Percentiles rank a stretch among this genome's conserved stretches.
These are phyloP conservation scores for Penicillium sp. DNA, from an alignment of 2,329 filamentous ascomycete species.

Conservation along the genomic window DNA sequence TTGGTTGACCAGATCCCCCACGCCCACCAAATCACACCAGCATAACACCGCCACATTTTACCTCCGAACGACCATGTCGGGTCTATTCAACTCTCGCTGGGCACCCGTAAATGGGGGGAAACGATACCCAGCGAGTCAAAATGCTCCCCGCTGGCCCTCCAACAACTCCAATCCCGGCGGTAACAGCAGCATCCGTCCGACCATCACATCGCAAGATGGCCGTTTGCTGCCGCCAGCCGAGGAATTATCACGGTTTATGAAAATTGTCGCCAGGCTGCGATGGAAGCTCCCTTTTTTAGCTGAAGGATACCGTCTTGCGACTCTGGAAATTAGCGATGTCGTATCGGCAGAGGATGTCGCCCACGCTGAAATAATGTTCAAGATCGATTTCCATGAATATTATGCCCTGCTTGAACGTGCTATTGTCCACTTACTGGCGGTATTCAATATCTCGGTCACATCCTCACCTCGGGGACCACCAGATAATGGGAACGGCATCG, in stretches of 20 bases:
- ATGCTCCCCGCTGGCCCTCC: neutral
- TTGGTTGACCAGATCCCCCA: neutral
- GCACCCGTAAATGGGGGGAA: slow-evolving; percentile 11
- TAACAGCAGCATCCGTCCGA: slow-evolving; percentile 1
- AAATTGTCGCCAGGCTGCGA: slow-evolving; percentile 52
- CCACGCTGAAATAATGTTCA: slow-evolving; percentile 59
- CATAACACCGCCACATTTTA: neutral
- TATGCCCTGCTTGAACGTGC: slow-evolving; percentile 65
- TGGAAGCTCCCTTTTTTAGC: slow-evolving; percentile 57
- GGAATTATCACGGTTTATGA: slow-evolving; percentile 51
- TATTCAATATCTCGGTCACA: slow-evolving; percentile 52
- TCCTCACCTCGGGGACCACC: slow-evolving; percentile 17
- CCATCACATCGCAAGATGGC: slow-evolving; percentile 1
- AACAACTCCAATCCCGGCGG: slow-evolving; percentile 6
- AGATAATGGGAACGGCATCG: slow-evolving; percentile 19
- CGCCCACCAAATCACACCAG: neutral
- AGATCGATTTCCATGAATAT: slow-evolving; percentile 69
- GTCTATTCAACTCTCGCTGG: slow-evolving; percentile 22
- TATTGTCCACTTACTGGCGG: slow-evolving; percentile 56
- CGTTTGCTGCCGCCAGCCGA: slow-evolving; percentile 22
- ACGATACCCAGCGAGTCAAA: neutral
- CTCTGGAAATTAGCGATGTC: slow-evolving; percentile 24
- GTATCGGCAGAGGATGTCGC: slow-evolving; percentile 18
- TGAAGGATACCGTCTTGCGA: slow-evolving; percentile 48
- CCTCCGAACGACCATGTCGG: slow-evolving; percentile 1